A percentile compares a stretch with the other conserved stretches of the same genome.
phyloP scores from a whole-genome alignment of 495 filamentous ascomycete species.

The Hyaloscypha hepaticicola region DNA sequence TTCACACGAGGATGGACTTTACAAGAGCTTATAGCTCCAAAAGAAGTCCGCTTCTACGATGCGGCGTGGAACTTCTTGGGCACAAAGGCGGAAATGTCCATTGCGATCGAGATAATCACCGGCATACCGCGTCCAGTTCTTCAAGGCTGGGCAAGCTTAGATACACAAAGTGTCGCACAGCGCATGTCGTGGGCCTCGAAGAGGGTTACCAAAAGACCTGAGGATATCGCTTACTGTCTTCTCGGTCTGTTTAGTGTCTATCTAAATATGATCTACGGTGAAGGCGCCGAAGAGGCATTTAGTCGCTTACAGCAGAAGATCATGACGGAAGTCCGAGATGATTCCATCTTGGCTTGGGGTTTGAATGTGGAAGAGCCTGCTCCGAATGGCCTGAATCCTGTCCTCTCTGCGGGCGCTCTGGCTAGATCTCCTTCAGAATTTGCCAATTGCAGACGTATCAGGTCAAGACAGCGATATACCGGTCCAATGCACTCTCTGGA shows the following conservation, averaged over 20 bases:
- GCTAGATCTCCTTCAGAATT: conserved; percentile 23
- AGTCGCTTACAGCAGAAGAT: conserved; percentile 8
- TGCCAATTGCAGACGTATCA: conserved; percentile 22
- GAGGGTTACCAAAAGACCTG: neutral
- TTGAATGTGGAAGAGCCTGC: conserved; percentile 1
- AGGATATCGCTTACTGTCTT: conserved; percentile 14
- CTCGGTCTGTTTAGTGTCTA: conserved; percentile 6
- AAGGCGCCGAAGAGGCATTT: conserved; percentile 11
- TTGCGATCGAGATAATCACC: neutral
- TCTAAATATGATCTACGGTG: conserved; percentile 31
- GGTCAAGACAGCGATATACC: conserved; percentile 6
- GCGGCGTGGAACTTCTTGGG: neutral
- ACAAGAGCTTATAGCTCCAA: conserved; percentile 2
- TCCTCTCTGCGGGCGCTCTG: conserved; percentile 12
- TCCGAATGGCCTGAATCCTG: neutral
- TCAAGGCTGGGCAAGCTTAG: neutral
- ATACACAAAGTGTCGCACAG: conserved; percentile 3
- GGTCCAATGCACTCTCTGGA: conserved; percentile 15
- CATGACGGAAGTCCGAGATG: neutral
- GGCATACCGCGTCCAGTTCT: conserved; percentile 3
- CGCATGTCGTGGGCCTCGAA: conserved; percentile 12
- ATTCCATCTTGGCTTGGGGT: conserved; percentile 9
- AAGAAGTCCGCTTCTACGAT: conserved; percentile 3
- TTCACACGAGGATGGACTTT: conserved; percentile 3
- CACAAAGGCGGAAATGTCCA: neutral